Percentiles rank a stretch among this genome's conserved stretches.
Conservation (phyloP, 129 eudicot species). For the Lactuca saligna region DNA sequence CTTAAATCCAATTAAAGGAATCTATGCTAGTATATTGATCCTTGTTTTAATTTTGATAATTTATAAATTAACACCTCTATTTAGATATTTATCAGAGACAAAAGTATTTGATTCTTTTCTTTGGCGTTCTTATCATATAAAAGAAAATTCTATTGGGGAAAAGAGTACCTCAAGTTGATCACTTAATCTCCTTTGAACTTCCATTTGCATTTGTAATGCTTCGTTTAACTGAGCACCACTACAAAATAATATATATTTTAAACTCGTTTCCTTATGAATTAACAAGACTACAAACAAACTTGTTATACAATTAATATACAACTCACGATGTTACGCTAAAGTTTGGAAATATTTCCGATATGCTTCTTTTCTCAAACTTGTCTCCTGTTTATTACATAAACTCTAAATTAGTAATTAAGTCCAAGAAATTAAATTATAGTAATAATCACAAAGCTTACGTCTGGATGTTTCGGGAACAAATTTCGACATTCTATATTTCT, state of each 20-base stretch:
- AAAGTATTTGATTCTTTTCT: not conserved
- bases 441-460: slow-evolving; percentile 47
- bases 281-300: not conserved
- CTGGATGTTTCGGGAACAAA: slow-evolving; percentile 61
- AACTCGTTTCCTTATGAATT: not conserved
- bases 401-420: not conserved
- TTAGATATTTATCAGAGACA: not conserved
- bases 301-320: slow-evolving; percentile 1
- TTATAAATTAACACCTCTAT: no score
- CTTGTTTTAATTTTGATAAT: not conserved
- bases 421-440: not conserved
- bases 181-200: slow-evolving; percentile 47
- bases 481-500: slow-evolving; percentile 83
- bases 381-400: slow-evolving; percentile 39
- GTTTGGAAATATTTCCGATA: slow-evolving; percentile 76
- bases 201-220: slow-evolving; percentile 62
- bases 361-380: slow-evolving; percentile 64
- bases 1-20: not conserved
- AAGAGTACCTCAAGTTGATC: slow-evolving; percentile 61
- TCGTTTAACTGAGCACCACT: slow-evolving; percentile 63
- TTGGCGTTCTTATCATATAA: not conserved
- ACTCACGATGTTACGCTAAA: slow-evolving; percentile 74
- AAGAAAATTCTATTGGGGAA: not conserved
- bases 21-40: not conserved
- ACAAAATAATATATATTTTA: not conserved